phyloP scores from a whole-genome alignment of 2,329 filamentous ascomycete species.

The Fusarium oligoseptatum region DNA sequence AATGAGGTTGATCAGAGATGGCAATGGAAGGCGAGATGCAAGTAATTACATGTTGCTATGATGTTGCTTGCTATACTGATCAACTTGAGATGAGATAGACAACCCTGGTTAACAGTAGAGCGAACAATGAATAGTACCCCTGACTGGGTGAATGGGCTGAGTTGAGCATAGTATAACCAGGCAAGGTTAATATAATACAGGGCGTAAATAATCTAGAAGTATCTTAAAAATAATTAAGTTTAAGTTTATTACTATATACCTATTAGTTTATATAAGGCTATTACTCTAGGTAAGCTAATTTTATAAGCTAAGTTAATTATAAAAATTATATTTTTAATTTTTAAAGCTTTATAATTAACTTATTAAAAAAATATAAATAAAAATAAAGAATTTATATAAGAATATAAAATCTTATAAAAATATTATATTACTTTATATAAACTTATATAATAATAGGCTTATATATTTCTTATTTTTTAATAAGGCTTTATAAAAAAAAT shows the following conservation, averaged over 20 bases:
- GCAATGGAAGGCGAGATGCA: not conserved
- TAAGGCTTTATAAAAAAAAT: too few species aligned
- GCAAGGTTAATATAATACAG: not conserved
- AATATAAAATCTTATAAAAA: too few species aligned
- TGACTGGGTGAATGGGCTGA: not conserved
- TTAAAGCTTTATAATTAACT: too few species aligned
- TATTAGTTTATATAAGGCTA: too few species aligned
- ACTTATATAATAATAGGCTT: too few species aligned
- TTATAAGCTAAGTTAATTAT: too few species aligned
- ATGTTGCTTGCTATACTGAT: not conserved
- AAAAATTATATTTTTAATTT: too few species aligned
- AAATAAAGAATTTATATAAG: too few species aligned
- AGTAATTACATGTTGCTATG: not conserved
- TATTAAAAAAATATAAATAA: too few species aligned
- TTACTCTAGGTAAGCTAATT: too few species aligned
- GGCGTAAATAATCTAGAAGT: not conserved
- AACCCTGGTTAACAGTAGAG: not conserved
- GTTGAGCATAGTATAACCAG: not conserved
- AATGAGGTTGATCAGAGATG: not conserved
- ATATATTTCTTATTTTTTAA: too few species aligned
- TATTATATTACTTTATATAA: too few species aligned
- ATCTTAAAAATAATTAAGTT: not conserved
- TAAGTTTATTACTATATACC: not conserved
- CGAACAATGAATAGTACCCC: not conserved
- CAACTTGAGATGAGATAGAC: not conserved